Base-by-base conservation (phyloP, 805 yeast genomes). In the Candida takata region DNA sequence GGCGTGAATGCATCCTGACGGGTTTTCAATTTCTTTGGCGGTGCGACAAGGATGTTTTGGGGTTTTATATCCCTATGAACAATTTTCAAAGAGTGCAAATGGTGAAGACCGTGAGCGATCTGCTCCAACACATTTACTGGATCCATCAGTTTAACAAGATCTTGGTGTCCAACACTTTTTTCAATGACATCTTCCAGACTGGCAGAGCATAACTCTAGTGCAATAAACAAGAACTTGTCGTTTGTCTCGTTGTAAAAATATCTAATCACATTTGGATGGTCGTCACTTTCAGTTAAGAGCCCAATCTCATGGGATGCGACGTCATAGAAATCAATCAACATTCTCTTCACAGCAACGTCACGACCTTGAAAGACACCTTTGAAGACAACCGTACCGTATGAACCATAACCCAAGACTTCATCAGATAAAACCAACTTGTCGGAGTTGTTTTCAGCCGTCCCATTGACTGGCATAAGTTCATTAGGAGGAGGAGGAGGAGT, bases 41-140 rank as follows among this genome's bases (percentile, higher is more conserved):
- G 77, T 0, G 92, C 86, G 29, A 88, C 88, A 36, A 88, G 64
- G 15, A 88, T 88, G 57, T 88, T 88, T 52, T 90, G 97, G 0
- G 97, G 97, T 57, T 88, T 90, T 46, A 90, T 70, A 55, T 90
- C 98, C 41, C 98, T 69, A 58, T 90, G 98, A 23, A 92, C 95
- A 48, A 90, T 87, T 49, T 90, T 87, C 43, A 92, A 61, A 3
- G 87, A 77, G 53, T 90, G 98, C 43, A 90, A 63, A 59, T 92
- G 92, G 37, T 84, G 75, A 19, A 90, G 65, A 6, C 98, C 98
- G 40, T 77, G 70, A 2, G 87, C 84, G 42, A 90, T 74, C 55
- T 90, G 97, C 40, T 66, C 67, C 33, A 90, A 56, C 2, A 80
- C 73, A 34, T 73, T 65, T 16, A 67, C 71, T 5, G 75, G 69